Conservation (phyloP, 2,329 filamentous ascomycete genomes). For the Paecilomyces niveus region DNA sequence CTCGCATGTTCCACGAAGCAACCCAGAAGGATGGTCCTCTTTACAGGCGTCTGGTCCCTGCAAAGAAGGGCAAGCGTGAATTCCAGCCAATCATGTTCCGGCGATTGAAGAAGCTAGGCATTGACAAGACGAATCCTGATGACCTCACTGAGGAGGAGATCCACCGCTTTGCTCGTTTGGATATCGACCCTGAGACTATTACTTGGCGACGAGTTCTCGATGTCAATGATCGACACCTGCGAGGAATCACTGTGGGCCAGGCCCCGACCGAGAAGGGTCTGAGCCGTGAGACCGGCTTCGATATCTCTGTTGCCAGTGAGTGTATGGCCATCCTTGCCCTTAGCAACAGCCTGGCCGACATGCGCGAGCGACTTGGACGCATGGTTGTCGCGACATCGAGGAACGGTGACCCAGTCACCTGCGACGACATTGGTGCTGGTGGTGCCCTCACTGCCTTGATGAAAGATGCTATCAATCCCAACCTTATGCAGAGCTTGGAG, state of each 20-base stretch:
- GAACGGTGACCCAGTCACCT: slow-evolving; percentile 83
- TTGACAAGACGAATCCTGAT: slow-evolving; percentile 88
- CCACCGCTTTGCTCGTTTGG: slow-evolving; percentile 77
- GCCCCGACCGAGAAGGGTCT: slow-evolving; percentile 87
- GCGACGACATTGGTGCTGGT: slow-evolving; percentile 88
- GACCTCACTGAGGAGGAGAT: slow-evolving; percentile 89
- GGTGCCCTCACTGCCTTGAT: slow-evolving; percentile 91
- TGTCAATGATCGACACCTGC: slow-evolving; percentile 91
- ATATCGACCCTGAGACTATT: slow-evolving; percentile 95
- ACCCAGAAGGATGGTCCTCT: slow-evolving; percentile 87
- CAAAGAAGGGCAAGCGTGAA: slow-evolving; percentile 79
- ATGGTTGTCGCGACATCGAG: slow-evolving; percentile 93
- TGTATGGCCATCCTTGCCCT: slow-evolving; percentile 97
- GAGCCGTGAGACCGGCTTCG: slow-evolving; percentile 83
- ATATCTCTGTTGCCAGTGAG: slow-evolving; percentile 95
- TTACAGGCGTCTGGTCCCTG: slow-evolving; percentile 79
- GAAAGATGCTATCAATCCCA: slow-evolving; percentile 98
- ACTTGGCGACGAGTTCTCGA: slow-evolving; percentile 95
- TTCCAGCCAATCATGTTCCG: slow-evolving; percentile 91
- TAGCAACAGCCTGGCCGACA: slow-evolving; percentile 77
- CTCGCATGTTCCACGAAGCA: slow-evolving; percentile 95
- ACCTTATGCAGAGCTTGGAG: slow-evolving; percentile 96
- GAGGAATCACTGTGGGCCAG: slow-evolving; percentile 80
- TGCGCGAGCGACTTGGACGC: slow-evolving; percentile 85
- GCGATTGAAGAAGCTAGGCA: slow-evolving; percentile 89